Percentiles rank a stretch among this genome's conserved stretches.
Conservation (phyloP, 176 grass and related monocot species). For the Poa pratensis region DNA sequence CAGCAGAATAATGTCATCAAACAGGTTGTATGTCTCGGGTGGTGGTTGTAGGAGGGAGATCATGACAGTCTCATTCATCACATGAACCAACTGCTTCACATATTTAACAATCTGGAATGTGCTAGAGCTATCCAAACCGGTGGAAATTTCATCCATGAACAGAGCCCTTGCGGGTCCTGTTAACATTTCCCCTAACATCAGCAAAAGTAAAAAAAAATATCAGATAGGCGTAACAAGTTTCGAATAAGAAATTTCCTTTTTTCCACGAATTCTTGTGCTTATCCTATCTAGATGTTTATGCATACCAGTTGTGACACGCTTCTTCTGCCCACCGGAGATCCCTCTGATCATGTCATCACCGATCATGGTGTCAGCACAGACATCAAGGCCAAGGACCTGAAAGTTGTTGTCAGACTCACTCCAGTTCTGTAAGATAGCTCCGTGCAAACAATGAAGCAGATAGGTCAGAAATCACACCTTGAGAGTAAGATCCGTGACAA, state of each 20-base stretch:
- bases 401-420: constrained; percentile 4
- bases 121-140: constrained; percentile 73
- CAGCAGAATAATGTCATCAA: constrained; percentile 66
- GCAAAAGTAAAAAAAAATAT: not conserved
- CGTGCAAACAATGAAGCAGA: no score
- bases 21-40: constrained; percentile 73
- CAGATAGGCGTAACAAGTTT: no score
- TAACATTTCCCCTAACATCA: constrained; percentile 59
- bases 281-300: no score
- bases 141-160: constrained; percentile 87
- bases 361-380: constrained; percentile 65
- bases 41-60: constrained; percentile 75
- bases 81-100: constrained; percentile 60
- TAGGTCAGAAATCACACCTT: constrained; percentile 47
- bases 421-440: not conserved
- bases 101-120: constrained; percentile 74
- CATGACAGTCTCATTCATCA: constrained; percentile 65
- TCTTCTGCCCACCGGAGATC: constrained; percentile 73
- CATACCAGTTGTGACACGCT: constrained; percentile 68
- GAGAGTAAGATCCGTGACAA: constrained; percentile 58
- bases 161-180: constrained; percentile 66
- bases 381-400: constrained; percentile 63
- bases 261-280: no score
- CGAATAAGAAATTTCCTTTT: no score
- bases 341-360: constrained; percentile 77